Evolutionary conservation across 176 grass and related monocot species (phyloP).

Genomic region (Carex kokanica): DNA sequence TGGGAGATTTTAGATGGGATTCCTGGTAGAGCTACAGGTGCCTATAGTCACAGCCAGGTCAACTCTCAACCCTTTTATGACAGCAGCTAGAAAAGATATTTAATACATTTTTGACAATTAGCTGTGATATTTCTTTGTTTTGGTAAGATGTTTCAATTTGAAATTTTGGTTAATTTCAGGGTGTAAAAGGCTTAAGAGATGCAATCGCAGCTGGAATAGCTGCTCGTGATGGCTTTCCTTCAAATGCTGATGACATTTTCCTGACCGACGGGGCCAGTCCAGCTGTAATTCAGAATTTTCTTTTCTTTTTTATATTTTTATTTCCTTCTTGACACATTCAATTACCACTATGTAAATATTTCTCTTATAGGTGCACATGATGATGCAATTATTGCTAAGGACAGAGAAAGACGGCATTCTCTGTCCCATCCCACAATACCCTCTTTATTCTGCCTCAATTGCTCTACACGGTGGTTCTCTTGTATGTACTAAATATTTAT

Average conservation of each 20-base stretch:
- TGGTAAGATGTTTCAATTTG: conserved; percentile 13
- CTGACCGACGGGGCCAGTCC: conserved; percentile 92
- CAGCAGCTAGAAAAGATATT: background rate
- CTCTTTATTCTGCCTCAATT: conserved; percentile 90
- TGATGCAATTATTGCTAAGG: conserved; percentile 93
- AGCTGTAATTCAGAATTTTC: conserved; percentile 45
- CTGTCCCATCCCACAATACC: conserved; percentile 94
- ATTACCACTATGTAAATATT: conserved; percentile 21
- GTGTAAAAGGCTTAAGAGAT: conserved; percentile 85
- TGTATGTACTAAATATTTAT: conserved; percentile 51
- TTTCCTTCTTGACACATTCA: conserved; percentile 4
- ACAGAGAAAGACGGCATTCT: conserved; percentile 97
- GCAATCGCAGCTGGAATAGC: conserved; percentile 85
- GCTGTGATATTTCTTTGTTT: conserved; percentile 7
- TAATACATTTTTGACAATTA: conserved; percentile 2
- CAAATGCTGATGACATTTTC: conserved; percentile 81
- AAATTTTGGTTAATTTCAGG: conserved; percentile 49
- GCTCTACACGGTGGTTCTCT: conserved; percentile 92
- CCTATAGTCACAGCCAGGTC: conserved; percentile 94
- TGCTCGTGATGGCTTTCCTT: conserved; percentile 80
- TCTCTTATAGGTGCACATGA: conserved; percentile 83
- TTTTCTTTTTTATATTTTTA: conserved; percentile 14
- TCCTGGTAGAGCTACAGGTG: conserved; percentile 77
- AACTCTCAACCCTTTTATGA: conserved; percentile 25
- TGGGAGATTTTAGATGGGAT: conserved; percentile 78